Percentiles rank a stretch among this genome's conserved stretches.
Conservation (phyloP, 352 stramenopile species). For the Phytophthora boehmeriae region DNA sequence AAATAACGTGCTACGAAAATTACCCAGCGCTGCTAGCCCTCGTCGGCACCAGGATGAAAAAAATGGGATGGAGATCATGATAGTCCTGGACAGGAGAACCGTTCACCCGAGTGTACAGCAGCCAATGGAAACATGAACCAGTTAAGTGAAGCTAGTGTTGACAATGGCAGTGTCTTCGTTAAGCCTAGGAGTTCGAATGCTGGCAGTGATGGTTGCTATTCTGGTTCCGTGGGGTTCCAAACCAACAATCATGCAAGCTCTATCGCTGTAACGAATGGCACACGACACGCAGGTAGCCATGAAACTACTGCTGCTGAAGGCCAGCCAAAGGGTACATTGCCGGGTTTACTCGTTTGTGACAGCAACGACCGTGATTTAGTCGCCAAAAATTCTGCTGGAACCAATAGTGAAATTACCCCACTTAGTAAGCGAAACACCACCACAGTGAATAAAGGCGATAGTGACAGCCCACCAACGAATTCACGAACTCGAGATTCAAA, state of each 20-base stretch:
- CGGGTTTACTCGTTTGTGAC: slow-evolving; percentile 3
- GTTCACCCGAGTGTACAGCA: background rate
- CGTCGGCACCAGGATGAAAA: background rate
- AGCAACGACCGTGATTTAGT: background rate
- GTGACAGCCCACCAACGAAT: background rate
- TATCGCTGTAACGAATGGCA: background rate
- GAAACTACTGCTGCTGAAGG: background rate
- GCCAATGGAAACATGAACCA: background rate
- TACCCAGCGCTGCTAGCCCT: slow-evolving; percentile 8
- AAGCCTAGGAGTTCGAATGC: background rate
- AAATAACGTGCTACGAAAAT: slow-evolving; percentile 35
- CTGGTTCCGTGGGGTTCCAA: background rate
- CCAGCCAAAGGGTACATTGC: background rate
- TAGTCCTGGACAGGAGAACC: background rate
- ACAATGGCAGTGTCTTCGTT: background rate
- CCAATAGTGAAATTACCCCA: background rate
- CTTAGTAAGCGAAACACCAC: background rate
- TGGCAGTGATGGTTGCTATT: background rate
- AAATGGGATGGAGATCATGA: background rate
- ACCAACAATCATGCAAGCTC: background rate
- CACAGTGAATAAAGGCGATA: slow-evolving; percentile 1
- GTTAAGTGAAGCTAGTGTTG: background rate
- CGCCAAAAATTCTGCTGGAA: background rate
- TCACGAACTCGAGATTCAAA: slow-evolving; percentile 4
- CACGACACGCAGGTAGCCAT: background rate